These are phyloP conservation scores for Aspergillus sparsus DNA, from an alignment of 495 filamentous ascomycete species.

Conservation along the genomic window DNA sequence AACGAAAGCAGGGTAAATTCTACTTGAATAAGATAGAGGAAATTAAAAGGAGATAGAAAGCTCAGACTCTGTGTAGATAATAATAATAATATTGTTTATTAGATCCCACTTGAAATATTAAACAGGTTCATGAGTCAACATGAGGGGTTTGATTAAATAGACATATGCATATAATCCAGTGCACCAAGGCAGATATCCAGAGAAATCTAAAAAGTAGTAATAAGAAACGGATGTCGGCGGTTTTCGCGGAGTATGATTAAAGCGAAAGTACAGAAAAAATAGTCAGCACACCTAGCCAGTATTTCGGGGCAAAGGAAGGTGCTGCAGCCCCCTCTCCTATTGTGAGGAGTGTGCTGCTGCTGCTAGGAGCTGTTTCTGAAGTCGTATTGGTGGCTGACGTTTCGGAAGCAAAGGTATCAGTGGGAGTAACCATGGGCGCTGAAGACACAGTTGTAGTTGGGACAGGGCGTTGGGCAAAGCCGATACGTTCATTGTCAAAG, in stretches of 20 bases:
- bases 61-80: no score
- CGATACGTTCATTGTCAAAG: conserved; percentile 51
- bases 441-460: conserved; percentile 21
- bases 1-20: no score
- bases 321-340: conserved; percentile 17
- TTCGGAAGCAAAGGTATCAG: conserved; percentile 13
- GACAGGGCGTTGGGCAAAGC: conserved; percentile 34
- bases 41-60: no score
- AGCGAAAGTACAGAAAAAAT: conserved; percentile 12
- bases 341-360: conserved; percentile 5
- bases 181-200: conserved; percentile 6
- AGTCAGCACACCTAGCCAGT: conserved; percentile 14
- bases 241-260: conserved; percentile 2
- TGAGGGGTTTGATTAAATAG: conserved; percentile 18
- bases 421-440: conserved; percentile 15
- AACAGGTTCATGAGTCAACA: conserved; percentile 16
- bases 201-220: not conserved
- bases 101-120: not conserved
- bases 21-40: no score
- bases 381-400: conserved; percentile 11
- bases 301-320: conserved; percentile 15
- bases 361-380: conserved; percentile 10
- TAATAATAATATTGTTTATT: not conserved
- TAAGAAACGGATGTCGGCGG: not conserved
- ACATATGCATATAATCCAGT: conserved; percentile 14